Evolutionary conservation across 1,284 basidiomycete species (phyloP), one percentile per base, ranked within the genome.

Genomic region (Malassezia restricta): DNA sequence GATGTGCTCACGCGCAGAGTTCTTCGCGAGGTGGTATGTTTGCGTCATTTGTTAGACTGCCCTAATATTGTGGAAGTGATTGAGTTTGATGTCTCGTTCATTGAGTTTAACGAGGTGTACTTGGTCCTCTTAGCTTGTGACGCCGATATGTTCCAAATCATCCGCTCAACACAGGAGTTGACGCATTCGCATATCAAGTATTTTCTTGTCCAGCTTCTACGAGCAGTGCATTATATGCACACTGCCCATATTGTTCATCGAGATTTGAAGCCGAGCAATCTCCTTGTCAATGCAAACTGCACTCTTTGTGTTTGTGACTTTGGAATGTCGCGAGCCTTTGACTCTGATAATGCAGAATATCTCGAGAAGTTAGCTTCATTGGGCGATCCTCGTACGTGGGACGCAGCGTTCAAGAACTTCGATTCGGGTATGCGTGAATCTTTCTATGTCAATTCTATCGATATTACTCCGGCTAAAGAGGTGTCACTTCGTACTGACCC

Each of bases 21-120:
- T 2, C 54, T 73, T 7, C 59, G 70, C 12, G 70, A 73, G 48
- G 68, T 71, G 1, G 67, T 64, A 11, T 47, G 66, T 1, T 50
- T 73, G 9, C 58, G 63, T 14, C 64, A 66, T 39, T 58, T 71
- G 39, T 50, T 60, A 44, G 54, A 60, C 42, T 69, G 65, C 54
- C 59, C 63, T 50, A 71, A 73, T 41, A 60, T 68, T 47, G 64
- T 64, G 20, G 60, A 63, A 3, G 49, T 73, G 15, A 53, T 73
- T 51, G 70, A 73, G 49, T 71, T 73, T 52, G 70, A 73, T 51
- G 61, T 67, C 27, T 59, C 62, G n/a, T 73, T 73, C 33, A 62
- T 71, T 55, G 66, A 73, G 45, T 70, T 73, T 49, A 64, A 62
- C 51, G 70, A 73, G 42, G 65, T 71, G 49, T 73, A 73, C 50